Percentiles rank a stretch among this genome's conserved stretches.
Evolutionary conservation across 2,329 filamentous ascomycete species (phyloP).

Genomic region (Xylaria sp.): DNA sequence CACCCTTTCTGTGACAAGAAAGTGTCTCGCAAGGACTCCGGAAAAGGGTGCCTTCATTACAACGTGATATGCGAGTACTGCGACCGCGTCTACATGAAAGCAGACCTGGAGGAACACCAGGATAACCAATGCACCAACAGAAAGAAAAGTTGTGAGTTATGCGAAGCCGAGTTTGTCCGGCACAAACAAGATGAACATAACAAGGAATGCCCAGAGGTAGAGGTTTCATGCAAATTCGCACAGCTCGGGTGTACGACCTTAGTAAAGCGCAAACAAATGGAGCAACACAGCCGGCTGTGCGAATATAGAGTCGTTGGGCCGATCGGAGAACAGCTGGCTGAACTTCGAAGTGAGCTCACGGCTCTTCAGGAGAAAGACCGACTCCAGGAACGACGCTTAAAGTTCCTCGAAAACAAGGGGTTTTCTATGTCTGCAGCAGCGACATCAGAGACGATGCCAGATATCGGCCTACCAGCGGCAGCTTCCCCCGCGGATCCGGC

Average conservation of each 20-base stretch:
- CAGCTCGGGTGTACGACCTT: conserved; percentile 44
- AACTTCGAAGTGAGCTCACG: conserved; percentile 45
- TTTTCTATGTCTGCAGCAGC: conserved; percentile 27
- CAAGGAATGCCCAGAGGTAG: conserved; percentile 41
- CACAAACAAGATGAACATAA: conserved; percentile 44
- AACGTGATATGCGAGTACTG: conserved; percentile 51
- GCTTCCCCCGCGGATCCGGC: conserved; percentile 25
- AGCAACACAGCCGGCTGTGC: conserved; percentile 45
- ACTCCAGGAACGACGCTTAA: conserved; percentile 38
- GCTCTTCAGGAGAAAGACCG: conserved; percentile 37
- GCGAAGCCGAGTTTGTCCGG: conserved; percentile 40
- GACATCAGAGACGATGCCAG: conserved; percentile 23
- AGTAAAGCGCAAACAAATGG: conserved; percentile 37
- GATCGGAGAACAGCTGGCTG: conserved; percentile 42
- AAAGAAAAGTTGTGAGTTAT: conserved; percentile 46
- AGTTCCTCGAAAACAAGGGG: conserved; percentile 37
- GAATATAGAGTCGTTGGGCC: conserved; percentile 49
- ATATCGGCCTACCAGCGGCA: conserved; percentile 26
- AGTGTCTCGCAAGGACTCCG: conserved; percentile 46
- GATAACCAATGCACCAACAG: conserved; percentile 41
- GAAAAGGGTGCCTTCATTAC: conserved; percentile 52
- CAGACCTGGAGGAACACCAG: conserved; percentile 43
- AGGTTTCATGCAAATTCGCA: conserved; percentile 42
- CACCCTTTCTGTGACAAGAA: conserved; percentile 47
- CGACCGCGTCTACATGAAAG: conserved; percentile 42